These are phyloP conservation scores for Punica granatum DNA, from an alignment of 345 rosid species.

Conservation along the genomic window DNA sequence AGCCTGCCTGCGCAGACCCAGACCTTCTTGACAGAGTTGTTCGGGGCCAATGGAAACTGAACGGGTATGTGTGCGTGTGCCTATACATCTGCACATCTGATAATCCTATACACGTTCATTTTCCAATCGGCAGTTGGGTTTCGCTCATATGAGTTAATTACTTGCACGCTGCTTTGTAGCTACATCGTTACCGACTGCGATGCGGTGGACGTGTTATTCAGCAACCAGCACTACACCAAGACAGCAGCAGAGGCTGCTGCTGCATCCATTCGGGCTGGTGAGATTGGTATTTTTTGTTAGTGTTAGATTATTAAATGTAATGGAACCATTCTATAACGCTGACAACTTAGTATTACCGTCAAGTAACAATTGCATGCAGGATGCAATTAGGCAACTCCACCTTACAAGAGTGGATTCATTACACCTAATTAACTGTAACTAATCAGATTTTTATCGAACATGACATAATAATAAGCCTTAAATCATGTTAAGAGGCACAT, in stretches of 20 bases:
- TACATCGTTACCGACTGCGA: constrained; percentile 91
- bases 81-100: not conserved
- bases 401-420: too few species aligned
- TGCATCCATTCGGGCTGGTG: constrained; percentile 54
- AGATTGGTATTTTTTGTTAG: too few species aligned
- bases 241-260: constrained; percentile 97
- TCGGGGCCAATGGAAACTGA: constrained; percentile 82
- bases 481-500: not conserved
- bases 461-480: too few species aligned
- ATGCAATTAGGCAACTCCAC: too few species aligned
- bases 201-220: constrained; percentile 56
- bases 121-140: not conserved
- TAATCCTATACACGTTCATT: not conserved
- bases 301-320: too few species aligned
- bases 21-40: constrained; percentile 64
- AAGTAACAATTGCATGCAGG: too few species aligned
- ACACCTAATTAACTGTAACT: too few species aligned
- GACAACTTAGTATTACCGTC: too few species aligned
- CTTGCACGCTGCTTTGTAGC: constrained; percentile 30
- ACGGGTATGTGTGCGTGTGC: constrained; percentile 70
- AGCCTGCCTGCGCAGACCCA: constrained; percentile 82
- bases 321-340: too few species aligned
- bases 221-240: constrained; percentile 64
- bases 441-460: too few species aligned
- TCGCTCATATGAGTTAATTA: not conserved